Evolutionary conservation across 345 rosid genomes (phyloP).

Genomic region (Populus alba): DNA sequence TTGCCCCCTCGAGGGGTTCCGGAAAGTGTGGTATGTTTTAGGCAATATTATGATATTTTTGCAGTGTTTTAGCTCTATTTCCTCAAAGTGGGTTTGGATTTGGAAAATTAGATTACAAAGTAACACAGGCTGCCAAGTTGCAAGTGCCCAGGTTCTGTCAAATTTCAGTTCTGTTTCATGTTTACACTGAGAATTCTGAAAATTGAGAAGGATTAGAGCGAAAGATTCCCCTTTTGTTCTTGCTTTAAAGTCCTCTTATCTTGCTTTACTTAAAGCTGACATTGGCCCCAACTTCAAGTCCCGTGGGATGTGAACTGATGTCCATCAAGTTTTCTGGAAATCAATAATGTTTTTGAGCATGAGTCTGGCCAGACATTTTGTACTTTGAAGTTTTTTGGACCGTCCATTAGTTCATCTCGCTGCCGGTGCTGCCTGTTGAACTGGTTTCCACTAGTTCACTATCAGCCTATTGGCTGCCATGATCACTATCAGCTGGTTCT

Average conservation of each 20-base stretch:
- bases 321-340: not conserved
- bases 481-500: not conserved
- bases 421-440: not conserved
- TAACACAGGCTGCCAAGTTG: not conserved
- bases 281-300: not conserved
- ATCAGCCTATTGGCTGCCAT: not conserved
- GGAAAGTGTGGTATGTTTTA: conserved; percentile 86
- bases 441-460: too few relatives aligned
- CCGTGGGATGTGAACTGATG: not conserved
- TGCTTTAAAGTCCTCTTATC: not conserved
- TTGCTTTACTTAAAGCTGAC: not conserved
- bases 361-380: too few relatives aligned
- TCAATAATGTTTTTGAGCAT: too few relatives aligned
- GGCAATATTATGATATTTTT: not conserved
- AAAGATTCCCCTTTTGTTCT: not conserved
- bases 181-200: not conserved
- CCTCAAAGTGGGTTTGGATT: not conserved
- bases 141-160: not conserved
- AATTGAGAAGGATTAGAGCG: not conserved
- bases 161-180: not conserved
- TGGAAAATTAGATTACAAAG: not conserved
- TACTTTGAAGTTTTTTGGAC: too few relatives aligned
- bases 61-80: not conserved
- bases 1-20: conserved; percentile 90
- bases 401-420: too few relatives aligned